Percentiles rank a stretch among this genome's conserved stretches.
These are phyloP conservation scores for Angomonas deanei DNA, from an alignment of 208 protist species.

Conservation along the genomic window DNA sequence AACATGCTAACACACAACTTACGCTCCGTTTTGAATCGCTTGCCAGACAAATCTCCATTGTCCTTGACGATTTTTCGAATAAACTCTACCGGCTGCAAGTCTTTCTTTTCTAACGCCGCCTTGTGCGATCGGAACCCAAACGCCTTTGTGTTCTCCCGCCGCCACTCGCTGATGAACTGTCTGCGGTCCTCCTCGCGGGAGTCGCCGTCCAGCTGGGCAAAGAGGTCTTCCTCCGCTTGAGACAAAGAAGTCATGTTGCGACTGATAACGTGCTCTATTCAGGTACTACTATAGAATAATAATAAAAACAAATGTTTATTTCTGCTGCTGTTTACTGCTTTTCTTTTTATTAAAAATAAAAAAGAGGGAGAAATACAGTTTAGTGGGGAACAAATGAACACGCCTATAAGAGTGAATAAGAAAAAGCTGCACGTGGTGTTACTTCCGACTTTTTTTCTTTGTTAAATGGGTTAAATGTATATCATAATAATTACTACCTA, in stretches of 20 bases:
- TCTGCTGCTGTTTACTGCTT: neutral
- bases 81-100: conserved; percentile 96
- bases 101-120: conserved; percentile 58
- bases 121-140: conserved; percentile 72
- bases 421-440: no score
- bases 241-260: neutral
- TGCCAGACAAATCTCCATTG: conserved; percentile 98
- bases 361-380: conserved; percentile 2
- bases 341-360: neutral
- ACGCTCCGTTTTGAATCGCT: conserved; percentile 99
- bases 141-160: conserved; percentile 52
- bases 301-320: conserved; percentile 2
- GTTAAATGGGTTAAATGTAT: neutral
- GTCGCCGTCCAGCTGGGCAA: conserved; percentile 35
- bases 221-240: conserved; percentile 12
- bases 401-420: no score
- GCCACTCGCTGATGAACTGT: conserved; percentile 54
- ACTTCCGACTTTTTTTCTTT: neutral
- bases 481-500: neutral
- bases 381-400: no score
- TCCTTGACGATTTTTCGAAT: conserved; percentile 99
- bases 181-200: conserved; percentile 30
- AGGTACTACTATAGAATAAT: neutral
- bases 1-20: conserved; percentile 99
- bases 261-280: neutral